phyloP scores from a whole-genome alignment of 2,329 filamentous ascomycete species.

The Monosporascus sp. region DNA sequence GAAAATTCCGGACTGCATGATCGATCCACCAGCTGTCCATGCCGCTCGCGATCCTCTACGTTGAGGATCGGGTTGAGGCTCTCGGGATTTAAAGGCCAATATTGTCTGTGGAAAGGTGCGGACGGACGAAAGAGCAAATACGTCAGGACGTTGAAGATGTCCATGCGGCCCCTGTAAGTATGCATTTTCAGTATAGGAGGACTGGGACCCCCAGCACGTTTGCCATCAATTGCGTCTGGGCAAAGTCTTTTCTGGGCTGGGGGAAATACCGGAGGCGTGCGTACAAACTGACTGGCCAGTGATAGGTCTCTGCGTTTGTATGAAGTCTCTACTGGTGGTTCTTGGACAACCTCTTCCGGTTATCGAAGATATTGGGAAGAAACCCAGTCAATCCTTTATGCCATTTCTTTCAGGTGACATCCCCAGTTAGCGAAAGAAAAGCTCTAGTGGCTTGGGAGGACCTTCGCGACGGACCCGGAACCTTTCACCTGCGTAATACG shows the following conservation, averaged over 20 bases:
- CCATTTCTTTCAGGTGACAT: neutral
- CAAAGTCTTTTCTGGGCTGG: neutral
- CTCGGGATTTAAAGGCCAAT: neutral
- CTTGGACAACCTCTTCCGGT: neutral
- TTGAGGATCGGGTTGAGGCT: neutral
- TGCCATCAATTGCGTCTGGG: neutral
- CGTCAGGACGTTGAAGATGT: neutral
- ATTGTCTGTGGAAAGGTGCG: neutral
- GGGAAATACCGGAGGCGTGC: neutral
- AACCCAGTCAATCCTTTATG: neutral
- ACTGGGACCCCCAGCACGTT: neutral
- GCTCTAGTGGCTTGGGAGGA: neutral
- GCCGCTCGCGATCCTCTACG: neutral
- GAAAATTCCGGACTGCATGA: neutral
- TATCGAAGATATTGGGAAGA: neutral
- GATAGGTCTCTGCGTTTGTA: neutral
- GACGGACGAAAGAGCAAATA: neutral
- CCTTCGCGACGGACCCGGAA: neutral
- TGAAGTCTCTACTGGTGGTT: neutral
- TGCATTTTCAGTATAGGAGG: neutral
- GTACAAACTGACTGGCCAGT: neutral
- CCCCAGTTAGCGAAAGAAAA: neutral
- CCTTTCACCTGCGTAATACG: neutral
- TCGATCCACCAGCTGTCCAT: neutral
- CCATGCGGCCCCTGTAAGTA: neutral